A percentile compares a stretch with the other conserved stretches of the same genome.
Evolutionary conservation across 2,329 filamentous ascomycete species (phyloP).

Genomic region (Seiridium unicorne): DNA sequence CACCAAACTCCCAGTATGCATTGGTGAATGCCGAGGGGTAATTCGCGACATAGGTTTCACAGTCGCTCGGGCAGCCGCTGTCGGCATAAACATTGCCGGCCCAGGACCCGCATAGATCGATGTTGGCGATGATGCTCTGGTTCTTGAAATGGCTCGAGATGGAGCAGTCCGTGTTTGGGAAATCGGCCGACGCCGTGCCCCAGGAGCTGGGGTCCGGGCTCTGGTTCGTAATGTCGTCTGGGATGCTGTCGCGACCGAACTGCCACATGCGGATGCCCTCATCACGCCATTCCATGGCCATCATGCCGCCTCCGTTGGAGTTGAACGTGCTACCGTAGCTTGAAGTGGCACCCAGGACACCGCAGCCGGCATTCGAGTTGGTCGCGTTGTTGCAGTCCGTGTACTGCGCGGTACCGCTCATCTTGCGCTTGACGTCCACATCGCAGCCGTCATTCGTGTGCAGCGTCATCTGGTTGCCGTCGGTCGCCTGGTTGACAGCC

Average conservation of each 20-base stretch:
- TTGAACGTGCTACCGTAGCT: conserved; percentile 56
- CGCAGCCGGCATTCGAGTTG: conserved; percentile 56
- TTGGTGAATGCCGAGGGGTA: conserved; percentile 54
- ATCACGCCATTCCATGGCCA: conserved; percentile 59
- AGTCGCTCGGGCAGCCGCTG: conserved; percentile 53
- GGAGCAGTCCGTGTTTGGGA: conserved; percentile 61
- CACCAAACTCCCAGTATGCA: conserved; percentile 65
- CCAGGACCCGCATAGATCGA: conserved; percentile 61
- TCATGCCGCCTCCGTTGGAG: conserved; percentile 51
- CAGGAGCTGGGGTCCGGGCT: conserved; percentile 61
- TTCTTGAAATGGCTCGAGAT: conserved; percentile 61
- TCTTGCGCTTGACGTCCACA: conserved; percentile 52
- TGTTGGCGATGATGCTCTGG: conserved; percentile 65
- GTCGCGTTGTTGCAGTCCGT: conserved; percentile 50
- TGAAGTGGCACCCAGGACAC: conserved; percentile 39
- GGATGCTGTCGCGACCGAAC: conserved; percentile 48
- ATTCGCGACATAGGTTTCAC: conserved; percentile 55
- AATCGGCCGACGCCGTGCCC: conserved; percentile 63
- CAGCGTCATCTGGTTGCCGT: conserved; percentile 59
- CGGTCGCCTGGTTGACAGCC: conserved; percentile 50
- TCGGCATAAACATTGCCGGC: conserved; percentile 44
- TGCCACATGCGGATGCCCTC: conserved; percentile 65
- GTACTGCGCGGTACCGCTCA: conserved; percentile 42
- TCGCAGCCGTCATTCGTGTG: conserved; percentile 54
- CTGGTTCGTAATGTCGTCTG: conserved; percentile 46